Percentiles rank a stretch among this genome's conserved stretches.
These are phyloP conservation scores for Chondrus crispus DNA, from an alignment of 23 red algal genomes.

Conservation along the genomic window DNA sequence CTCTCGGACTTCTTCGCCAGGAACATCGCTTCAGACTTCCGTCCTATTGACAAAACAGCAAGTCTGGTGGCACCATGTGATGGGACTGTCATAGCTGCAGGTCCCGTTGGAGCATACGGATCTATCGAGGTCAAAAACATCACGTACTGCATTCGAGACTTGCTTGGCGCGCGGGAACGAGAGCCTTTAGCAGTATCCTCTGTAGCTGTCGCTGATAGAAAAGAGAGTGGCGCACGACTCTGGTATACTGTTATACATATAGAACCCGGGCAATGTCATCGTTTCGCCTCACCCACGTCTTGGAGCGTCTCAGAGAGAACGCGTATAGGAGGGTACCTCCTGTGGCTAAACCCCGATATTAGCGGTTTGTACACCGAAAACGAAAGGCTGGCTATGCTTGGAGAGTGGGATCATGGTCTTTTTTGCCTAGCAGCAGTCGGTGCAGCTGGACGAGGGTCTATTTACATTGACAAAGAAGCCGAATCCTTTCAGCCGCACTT, in stretches of 20 bases:
- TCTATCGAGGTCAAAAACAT: constrained; percentile 46
- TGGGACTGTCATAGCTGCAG: constrained; percentile 31
- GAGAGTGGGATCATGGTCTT: constrained; percentile 26
- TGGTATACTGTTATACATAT: constrained; percentile 57
- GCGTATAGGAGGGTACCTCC: constrained; percentile 22
- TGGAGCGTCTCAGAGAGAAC: constrained; percentile 13
- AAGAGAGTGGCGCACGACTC: constrained; percentile 23
- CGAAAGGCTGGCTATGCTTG: constrained; percentile 26
- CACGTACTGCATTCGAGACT: constrained; percentile 25
- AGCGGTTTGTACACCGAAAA: constrained; percentile 23
- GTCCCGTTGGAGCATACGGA: constrained; percentile 45
- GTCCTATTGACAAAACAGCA: constrained; percentile 30
- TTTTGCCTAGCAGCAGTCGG: constrained; percentile 32
- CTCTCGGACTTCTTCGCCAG: constrained; percentile 37
- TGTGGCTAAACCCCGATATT: constrained; percentile 30
- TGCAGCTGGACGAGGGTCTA: constrained; percentile 47
- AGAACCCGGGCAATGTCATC: constrained; percentile 15
- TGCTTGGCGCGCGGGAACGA: constrained; percentile 31
- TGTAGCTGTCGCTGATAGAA: constrained; percentile 26
- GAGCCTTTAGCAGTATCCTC: constrained; percentile 36
- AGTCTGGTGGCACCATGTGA: constrained; percentile 30
- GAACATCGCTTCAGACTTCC: background rate
- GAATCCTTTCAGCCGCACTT: background rate
- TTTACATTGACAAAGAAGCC: background rate
- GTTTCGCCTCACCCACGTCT: constrained; percentile 26